Base-by-base conservation (phyloP, 176 grass and related monocot genomes). In the Lolium perenne region DNA sequence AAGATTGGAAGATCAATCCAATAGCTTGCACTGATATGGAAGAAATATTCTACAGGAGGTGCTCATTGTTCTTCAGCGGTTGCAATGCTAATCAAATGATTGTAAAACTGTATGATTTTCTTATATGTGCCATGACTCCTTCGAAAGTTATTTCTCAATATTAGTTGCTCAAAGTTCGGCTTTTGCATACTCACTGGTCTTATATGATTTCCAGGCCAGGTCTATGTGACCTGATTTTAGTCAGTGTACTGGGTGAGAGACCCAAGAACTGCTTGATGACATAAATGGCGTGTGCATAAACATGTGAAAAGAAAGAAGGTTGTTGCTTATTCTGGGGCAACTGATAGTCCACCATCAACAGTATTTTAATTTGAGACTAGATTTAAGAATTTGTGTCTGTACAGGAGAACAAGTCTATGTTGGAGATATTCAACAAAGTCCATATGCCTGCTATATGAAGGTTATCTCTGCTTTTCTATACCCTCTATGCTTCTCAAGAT, bases 251-350 rank as follows among this genome's bases (percentile, higher is more conserved):
- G 5, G 51, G 38, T 69, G 54, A 40, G 41, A 43, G 1, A 43
- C 41, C 41, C 8, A 5, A 43, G 20, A 89, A 49, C 40, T 84
- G 80, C 26, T 69, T 76, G 20, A 81, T 13, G 38, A 73, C 25
- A 35, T 46, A 13, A 77, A 81, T 76, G 59, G 7, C 0, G 5
- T 69, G 16, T 60, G 60, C 70, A 60, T 81, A 77, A 83, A 83
- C 38, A 62, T 64, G 71, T 62, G 79, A 78, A 4, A 71, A 86
- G 62, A 86, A 82, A 65, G 10, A 56, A 89, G 22, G 65, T 55
- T 83, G 58, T 83, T 50, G 23, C 79, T 47, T 79, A 26, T 16
- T 26, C 3, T 51, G 47, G 4, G 55, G n/a, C 64, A 83, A 82
- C 55, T 78, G 7, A 53, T 43, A 38, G 23, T 21, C 54, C 10